Base-by-base conservation (phyloP, 2,329 filamentous ascomycete species). In the Pyrenophora graminea region DNA sequence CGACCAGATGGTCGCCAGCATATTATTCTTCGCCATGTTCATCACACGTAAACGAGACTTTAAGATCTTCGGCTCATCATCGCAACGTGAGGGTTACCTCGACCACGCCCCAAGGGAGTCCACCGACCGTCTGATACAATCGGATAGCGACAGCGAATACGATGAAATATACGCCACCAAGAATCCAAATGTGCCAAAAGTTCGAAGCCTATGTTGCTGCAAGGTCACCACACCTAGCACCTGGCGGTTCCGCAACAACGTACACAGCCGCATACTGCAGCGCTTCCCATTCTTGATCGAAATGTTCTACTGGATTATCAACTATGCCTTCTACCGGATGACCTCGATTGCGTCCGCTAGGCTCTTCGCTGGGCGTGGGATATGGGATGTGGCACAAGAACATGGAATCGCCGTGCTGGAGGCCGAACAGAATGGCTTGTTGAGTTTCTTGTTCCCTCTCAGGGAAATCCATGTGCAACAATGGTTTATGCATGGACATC, bases 221-320 rank as follows among this genome's bases (percentile, higher is more conserved):
- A 67, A 77, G 15, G 65, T 83, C 51, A 64, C 72, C 8, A 85
- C 79, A 5, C 84, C 83, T 9, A 85, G 85, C 61, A 82, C 83
- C 2, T 81, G 81, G 3, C 79, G 82, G n/a, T 88, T 86, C 69
- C 77, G 79, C 33, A 77, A 80, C 53, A 73, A 86, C 65, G 68
- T 81, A 41, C 85, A 87, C 67, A 86, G 82, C 54, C 78, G 84
- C 21, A 77, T 88, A 48, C 75, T 88, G 51, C 82, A 86, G 67
- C 85, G 85, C 64, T 87, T 85, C 58, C 86, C 86, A 4, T 89
- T 89, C 65, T 70, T 89, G 47, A 79, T 89, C 41, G 86, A 89
- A 70, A 88, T 89, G 84, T 88, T 88, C 69, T 89, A 89, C 74
- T 89, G 86, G 86, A 78, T 81, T 37, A 77, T 88, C 60, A 87